Percentiles rank a stretch among this genome's conserved stretches.
Evolutionary conservation across 169 alveolate species (phyloP).

Genomic region (Eimeria necatrix): DNA sequence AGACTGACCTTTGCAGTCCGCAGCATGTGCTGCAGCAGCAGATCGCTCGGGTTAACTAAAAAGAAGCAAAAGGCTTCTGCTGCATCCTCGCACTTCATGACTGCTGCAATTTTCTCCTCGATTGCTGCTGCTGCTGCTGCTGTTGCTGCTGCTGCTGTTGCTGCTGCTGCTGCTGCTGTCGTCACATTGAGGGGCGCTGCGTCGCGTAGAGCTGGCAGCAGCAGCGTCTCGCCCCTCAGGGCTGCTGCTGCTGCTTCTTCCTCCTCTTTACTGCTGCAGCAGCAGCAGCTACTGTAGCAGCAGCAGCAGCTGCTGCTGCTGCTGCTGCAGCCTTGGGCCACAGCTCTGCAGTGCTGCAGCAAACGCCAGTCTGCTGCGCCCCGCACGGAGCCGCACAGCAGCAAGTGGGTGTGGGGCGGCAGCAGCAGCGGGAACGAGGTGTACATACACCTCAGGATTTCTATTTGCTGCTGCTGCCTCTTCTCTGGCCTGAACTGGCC

Average conservation of each 20-base stretch:
- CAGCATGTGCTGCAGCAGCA: neutral
- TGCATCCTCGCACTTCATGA: neutral
- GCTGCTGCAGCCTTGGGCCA: neutral
- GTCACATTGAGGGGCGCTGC: neutral
- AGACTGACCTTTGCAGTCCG: neutral
- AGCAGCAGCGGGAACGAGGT: slow-evolving; percentile 45
- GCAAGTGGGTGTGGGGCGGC: neutral
- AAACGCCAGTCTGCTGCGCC: neutral
- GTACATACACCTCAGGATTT: slow-evolving; percentile 44
- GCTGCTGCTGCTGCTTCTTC: neutral
- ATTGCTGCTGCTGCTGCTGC: neutral
- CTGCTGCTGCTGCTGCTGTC: neutral
- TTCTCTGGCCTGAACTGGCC: slow-evolving; percentile 58
- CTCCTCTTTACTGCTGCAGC: neutral
- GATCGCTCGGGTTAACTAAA: neutral
- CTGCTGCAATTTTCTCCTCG: neutral
- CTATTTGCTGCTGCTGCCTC: slow-evolving; percentile 38
- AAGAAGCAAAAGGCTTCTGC: neutral
- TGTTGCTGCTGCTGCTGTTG: slow-evolving; percentile 14
- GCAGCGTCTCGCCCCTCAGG: slow-evolving; percentile 26
- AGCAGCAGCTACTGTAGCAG: neutral
- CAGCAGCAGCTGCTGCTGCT: neutral
- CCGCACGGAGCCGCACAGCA: neutral
- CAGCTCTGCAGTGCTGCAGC: neutral
- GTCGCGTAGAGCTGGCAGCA: neutral